Evolutionary conservation across 768 basidiomycete genomes (phyloP), one percentile per base, ranked within the genome.

Genomic region (Harrya chromipes): DNA sequence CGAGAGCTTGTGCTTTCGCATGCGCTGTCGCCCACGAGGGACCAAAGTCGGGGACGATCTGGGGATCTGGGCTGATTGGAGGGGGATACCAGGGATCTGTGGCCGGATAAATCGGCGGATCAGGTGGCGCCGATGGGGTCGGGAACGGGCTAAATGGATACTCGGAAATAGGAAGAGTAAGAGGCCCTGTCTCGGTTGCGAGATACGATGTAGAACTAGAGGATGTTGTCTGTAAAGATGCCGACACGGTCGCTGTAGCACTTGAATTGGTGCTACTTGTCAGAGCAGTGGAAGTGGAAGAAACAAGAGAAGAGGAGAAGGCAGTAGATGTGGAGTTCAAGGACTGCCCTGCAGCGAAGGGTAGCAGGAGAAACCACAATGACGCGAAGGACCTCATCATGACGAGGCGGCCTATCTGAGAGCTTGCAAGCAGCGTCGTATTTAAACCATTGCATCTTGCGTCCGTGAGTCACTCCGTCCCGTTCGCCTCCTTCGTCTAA

Each of bases 111-210:
- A 78, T 68, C 6, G 73, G 74, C 0, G 76, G 70, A 38, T 78
- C 64, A 9, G 84, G 72, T 6, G 67, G 52, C 49, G 77, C 75
- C 1, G 78, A 74, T 11, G 84, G 81, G 13, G 75, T 70, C 4
- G 83, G 80, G 72, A 80, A 83, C 1, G 81, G 75, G 21, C 73
- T 64, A 69, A 85, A 84, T 0, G 72, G 44, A 52, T 70, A 66
- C 4, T 62, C 53, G 4, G 68, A 59, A 49, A 72, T 66, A n/a
- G 71, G 70, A 21, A 73, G 42, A n/a, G 66, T 67, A 36, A 67
- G 52, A 11, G 43, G 47, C 16, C 67, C 65, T 53, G 53, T 39
- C 35, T 49, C 56, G 8, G 53, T 53, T 43, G 45, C 58, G 11
- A 42, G 41, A 29, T 47, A 54, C 11, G 49, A 40, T 19, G 39